Base-by-base conservation (phyloP, 78 protist species). In the Chrysochromulina parva region DNA sequence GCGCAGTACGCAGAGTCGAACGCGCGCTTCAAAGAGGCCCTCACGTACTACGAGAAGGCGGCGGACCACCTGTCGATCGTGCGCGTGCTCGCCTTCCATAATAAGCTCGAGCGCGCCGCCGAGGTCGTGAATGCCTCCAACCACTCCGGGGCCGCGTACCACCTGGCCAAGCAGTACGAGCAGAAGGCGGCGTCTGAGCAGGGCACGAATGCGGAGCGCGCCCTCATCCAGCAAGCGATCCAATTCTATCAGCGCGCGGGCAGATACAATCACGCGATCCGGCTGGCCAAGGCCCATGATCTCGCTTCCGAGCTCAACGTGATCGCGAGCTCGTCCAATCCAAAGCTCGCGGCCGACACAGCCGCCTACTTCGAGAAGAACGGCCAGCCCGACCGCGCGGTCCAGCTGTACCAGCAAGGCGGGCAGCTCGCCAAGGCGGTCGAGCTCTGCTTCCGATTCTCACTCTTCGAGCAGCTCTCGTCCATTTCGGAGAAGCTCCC, bases 391-490 rank as follows among this genome's bases (percentile, higher is more conserved):
- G 95, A 95, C 65, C 88, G 90, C 88, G 97, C 98, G 20, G 92
- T 94, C 19, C 11, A 55, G 2, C 95, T 96, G 62, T 96, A 93
- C 92, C 94, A 94, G 52, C 89, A 91, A 48, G 96, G 92, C 24
- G 97, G 97, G n/a, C 13, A 81, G 14, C 20, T 89, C 22, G n/a
- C 69, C 19, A n/a, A 60, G 69, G 97, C 97, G 19, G 16, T 96
- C 58, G 94, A 94, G 10, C 58, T 96, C 81, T 93, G 96, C 93
- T 92, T 96, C 94, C 90, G 71, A 7, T 50, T 78, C 22, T 65
- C 89, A 73, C 91, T 91, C 28, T 94, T 89, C 71, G 95, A 93
- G 10, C 14, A 60, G 0, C 94, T 96, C n/a, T 85, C 80, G 3
- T 3, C 65, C 17, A 87, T 93, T 10, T 93, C 96, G 14, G 95